Percentiles rank a stretch among this genome's conserved stretches.
Conservation (phyloP, 495 filamentous ascomycete species). For the Hypoxylon fuscum region DNA sequence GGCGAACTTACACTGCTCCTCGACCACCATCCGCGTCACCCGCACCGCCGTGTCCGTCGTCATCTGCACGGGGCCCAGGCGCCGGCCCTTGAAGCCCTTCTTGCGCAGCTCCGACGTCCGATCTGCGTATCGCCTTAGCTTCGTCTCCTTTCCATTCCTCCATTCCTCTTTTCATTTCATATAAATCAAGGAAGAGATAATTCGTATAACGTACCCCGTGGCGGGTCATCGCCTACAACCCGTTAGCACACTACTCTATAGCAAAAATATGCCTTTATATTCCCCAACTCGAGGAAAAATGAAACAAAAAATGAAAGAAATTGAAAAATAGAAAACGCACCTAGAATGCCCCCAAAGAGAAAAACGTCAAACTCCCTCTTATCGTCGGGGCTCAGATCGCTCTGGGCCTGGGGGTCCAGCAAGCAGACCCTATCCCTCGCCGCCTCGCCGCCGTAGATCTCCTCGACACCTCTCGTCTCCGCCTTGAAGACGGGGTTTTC, state of each 20-base stretch:
- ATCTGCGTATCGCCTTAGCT: constrained; percentile 61
- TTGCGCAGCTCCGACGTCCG: constrained; percentile 91
- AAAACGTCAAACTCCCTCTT: constrained; percentile 86
- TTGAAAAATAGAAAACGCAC: constrained; percentile 57
- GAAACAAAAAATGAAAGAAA: too few species aligned
- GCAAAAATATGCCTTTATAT: too few species aligned
- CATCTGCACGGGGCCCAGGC: constrained; percentile 95
- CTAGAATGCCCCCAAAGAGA: constrained; percentile 94
- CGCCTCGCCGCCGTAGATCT: constrained; percentile 72
- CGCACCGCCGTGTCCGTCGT: constrained; percentile 97
- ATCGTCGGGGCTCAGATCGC: constrained; percentile 85
- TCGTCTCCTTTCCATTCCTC: neutral
- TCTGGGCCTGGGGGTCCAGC: constrained; percentile 82
- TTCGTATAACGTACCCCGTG: constrained; percentile 73
- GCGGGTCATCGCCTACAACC: constrained; percentile 86
- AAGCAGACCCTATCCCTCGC: constrained; percentile 75
- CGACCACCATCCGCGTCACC: constrained; percentile 87
- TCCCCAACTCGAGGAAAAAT: too few species aligned
- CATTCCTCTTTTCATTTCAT: neutral
- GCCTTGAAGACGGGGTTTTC: constrained; percentile 68
- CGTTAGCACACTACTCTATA: neutral
- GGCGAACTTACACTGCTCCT: constrained; percentile 72
- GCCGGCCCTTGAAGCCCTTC: constrained; percentile 88
- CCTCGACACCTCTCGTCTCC: constrained; percentile 78
- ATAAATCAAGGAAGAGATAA: constrained; percentile 3